These are phyloP conservation scores for Rhizodiscina lignyota DNA, from an alignment of 495 filamentous ascomycete genomes.

Conservation along the genomic window DNA sequence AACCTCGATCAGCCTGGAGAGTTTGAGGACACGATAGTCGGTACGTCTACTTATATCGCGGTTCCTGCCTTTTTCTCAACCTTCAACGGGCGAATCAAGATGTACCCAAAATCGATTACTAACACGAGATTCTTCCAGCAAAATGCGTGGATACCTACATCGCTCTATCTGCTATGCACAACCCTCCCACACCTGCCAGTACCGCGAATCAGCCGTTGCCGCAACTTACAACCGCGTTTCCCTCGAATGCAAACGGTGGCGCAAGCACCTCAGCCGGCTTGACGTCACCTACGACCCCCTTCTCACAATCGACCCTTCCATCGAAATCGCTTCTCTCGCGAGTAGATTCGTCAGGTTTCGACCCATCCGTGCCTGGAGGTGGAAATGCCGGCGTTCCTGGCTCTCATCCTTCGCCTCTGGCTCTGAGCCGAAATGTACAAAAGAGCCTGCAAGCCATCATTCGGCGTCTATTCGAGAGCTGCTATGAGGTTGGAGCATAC, in stretches of 20 bases:
- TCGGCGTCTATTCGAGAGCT: constrained; percentile 78
- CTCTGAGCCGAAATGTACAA: constrained; percentile 40
- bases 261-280: constrained; percentile 53
- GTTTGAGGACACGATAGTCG: constrained; percentile 97
- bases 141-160: constrained; percentile 99
- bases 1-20: constrained; percentile 81
- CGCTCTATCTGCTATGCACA: constrained; percentile 56
- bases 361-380: constrained; percentile 34
- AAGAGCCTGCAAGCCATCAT: constrained; percentile 65
- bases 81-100: too few relatives aligned
- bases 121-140: constrained; percentile 24
- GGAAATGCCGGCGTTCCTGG: constrained; percentile 34
- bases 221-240: constrained; percentile 59
- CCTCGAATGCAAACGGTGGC: constrained; percentile 39
- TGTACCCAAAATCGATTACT: neutral
- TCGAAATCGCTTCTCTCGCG: constrained; percentile 86
- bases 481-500: constrained; percentile 73
- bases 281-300: constrained; percentile 77
- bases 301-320: constrained; percentile 77
- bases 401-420: constrained; percentile 35
- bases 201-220: constrained; percentile 37
- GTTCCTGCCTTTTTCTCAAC: neutral
- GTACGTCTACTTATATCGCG: constrained; percentile 20
- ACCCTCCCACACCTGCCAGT: constrained; percentile 33
- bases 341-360: constrained; percentile 44